Evolutionary conservation across 345 rosid species (phyloP).

Genomic region (Aquilaria malaccensis): DNA sequence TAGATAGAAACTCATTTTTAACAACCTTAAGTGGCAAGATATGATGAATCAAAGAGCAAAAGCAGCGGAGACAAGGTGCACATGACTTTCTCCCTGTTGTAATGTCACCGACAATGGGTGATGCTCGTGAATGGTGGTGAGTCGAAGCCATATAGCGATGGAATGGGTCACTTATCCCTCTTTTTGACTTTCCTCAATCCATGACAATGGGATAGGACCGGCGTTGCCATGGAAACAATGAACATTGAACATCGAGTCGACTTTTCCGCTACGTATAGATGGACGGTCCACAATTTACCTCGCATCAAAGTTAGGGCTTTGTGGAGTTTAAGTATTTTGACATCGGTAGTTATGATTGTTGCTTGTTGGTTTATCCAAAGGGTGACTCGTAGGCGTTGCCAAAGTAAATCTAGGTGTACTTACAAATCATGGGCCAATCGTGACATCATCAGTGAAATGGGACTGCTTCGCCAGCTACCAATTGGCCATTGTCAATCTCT

Average conservation of each 20-base stretch:
- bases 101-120: too few relatives aligned
- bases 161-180: too few relatives aligned
- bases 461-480: conserved; percentile 99
- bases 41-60: too few relatives aligned
- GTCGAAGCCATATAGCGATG: too few relatives aligned
- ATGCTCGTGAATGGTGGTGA: too few relatives aligned
- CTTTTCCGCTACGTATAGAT: conserved; percentile 73
- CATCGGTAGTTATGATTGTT: conserved; percentile 98
- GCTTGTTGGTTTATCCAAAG: conserved; percentile 84
- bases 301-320: conserved; percentile 84
- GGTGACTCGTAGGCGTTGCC: conserved; percentile 97
- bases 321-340: conserved; percentile 93
- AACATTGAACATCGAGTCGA: conserved; percentile 78
- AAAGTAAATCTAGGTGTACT: conserved; percentile 81
- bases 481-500: conserved; percentile 62
- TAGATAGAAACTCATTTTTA: too few relatives aligned
- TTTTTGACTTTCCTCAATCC: too few relatives aligned
- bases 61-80: too few relatives aligned
- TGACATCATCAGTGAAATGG: conserved; percentile 76
- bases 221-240: conserved; percentile 77
- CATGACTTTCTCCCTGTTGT: too few relatives aligned
- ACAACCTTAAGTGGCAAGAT: too few relatives aligned
- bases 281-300: conserved; percentile 83
- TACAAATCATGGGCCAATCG: conserved; percentile 98
- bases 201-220: conserved; percentile 47